phyloP scores from a whole-genome alignment of 805 yeast species.

The Limtongia smithiae region DNA sequence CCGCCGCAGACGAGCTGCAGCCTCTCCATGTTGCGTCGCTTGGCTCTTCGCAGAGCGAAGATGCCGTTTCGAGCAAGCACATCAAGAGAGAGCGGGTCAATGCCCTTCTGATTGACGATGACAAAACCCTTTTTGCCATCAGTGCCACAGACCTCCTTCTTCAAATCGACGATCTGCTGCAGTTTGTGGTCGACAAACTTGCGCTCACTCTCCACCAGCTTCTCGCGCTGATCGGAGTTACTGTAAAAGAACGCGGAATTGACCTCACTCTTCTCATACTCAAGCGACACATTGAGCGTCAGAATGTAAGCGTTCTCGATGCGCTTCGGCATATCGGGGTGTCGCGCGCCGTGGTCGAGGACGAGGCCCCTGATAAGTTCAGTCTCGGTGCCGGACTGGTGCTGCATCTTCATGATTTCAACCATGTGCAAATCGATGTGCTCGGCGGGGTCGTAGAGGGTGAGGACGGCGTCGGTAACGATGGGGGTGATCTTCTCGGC shows the following conservation, averaged over 20 bases:
- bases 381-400: constrained; percentile 79
- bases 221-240: constrained; percentile 92
- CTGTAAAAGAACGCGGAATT: constrained; percentile 94
- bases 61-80: constrained; percentile 89
- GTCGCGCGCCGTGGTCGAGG: constrained; percentile 96
- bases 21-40: constrained; percentile 98
- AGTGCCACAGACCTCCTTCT: constrained; percentile 83
- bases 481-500: constrained; percentile 84
- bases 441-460: constrained; percentile 54
- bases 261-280: constrained; percentile 96
- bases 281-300: constrained; percentile 88
- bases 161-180: constrained; percentile 84
- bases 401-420: constrained; percentile 98
- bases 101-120: constrained; percentile 95
- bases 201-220: constrained; percentile 88
- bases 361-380: constrained; percentile 83
- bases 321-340: constrained; percentile 96
- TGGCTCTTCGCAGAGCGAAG: constrained; percentile 93
- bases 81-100: constrained; percentile 96
- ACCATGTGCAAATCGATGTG: constrained; percentile 89
- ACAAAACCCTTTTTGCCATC: constrained; percentile 77
- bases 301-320: constrained; percentile 80
- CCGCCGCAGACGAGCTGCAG: constrained; percentile 95
- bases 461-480: constrained; percentile 91
- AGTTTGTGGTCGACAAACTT: constrained; percentile 91